These are phyloP conservation scores for Penicillium mononematosum DNA, from an alignment of 495 filamentous ascomycete genomes.

Conservation along the genomic window DNA sequence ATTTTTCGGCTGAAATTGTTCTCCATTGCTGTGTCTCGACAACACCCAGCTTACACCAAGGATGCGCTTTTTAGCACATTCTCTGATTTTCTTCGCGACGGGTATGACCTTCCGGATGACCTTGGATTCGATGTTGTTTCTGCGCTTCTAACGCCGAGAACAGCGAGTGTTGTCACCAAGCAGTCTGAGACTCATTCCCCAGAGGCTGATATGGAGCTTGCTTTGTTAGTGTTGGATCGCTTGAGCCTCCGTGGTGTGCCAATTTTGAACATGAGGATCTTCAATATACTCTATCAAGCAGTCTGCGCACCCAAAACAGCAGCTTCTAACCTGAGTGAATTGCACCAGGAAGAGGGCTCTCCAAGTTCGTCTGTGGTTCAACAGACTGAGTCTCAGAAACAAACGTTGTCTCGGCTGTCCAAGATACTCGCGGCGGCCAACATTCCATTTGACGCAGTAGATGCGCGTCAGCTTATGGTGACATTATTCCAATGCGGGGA, in stretches of 20 bases:
- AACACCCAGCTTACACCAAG: constrained; percentile 42
- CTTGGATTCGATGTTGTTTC: constrained; percentile 38
- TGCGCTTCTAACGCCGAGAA: constrained; percentile 34
- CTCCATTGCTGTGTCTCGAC: constrained; percentile 36
- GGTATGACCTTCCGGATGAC: constrained; percentile 35
- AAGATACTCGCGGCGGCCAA: constrained; percentile 38
- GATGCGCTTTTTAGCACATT: constrained; percentile 31
- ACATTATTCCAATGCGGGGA: constrained; percentile 35
- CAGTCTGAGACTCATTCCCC: constrained; percentile 17
- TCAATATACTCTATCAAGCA: constrained; percentile 43
- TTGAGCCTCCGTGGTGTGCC: constrained; percentile 45
- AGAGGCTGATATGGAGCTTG: constrained; percentile 36
- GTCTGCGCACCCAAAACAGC: constrained; percentile 9
- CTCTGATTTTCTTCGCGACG: constrained; percentile 30
- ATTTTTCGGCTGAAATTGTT: constrained; percentile 36
- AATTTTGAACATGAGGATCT: constrained; percentile 44
- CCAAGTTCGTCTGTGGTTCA: constrained; percentile 7
- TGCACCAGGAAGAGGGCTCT: constrained; percentile 1
- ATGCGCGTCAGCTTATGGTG: constrained; percentile 50
- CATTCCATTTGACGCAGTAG: constrained; percentile 47
- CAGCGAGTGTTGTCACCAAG: constrained; percentile 3
- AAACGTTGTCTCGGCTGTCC: constrained; percentile 19
- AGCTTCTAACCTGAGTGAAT: background rate
- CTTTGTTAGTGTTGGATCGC: constrained; percentile 46
- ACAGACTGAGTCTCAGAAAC: constrained; percentile 18